Conservation (phyloP, 768 basidiomycete genomes). For the Suillus paluster region DNA sequence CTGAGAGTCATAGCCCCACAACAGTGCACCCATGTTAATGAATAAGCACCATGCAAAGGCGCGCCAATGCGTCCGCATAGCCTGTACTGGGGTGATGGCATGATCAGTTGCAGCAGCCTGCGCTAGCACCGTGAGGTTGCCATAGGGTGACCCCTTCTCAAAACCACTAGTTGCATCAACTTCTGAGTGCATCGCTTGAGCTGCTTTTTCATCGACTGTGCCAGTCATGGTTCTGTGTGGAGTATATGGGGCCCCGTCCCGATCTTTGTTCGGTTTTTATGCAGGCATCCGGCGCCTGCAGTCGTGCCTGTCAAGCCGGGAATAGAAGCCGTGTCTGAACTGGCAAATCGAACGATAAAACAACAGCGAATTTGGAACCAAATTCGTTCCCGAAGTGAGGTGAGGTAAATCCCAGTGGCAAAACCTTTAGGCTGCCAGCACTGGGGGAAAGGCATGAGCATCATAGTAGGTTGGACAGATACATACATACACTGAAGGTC, state of each 20-base stretch:
- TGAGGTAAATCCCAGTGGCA: neutral
- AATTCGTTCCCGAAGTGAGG: neutral
- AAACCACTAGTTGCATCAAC: conserved; percentile 6
- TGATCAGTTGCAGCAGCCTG: conserved; percentile 26
- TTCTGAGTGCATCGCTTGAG: conserved; percentile 4
- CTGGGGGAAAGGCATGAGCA: neutral
- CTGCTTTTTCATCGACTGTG: conserved; percentile 14
- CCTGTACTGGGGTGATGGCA: conserved; percentile 22
- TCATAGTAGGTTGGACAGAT: neutral
- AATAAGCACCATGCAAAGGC: conserved; percentile 30
- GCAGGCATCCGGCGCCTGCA: neutral
- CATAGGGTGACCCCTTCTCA: conserved; percentile 12
- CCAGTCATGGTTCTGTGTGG: conserved; percentile 11
- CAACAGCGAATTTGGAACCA: neutral
- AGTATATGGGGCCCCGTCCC: neutral
- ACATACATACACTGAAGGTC: neutral
- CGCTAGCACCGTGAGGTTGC: conserved; percentile 25
- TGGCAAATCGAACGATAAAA: neutral
- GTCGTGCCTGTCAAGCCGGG: neutral
- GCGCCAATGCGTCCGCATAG: conserved; percentile 29
- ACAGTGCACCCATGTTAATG: conserved; percentile 26
- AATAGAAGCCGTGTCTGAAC: neutral
- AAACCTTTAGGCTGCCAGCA: neutral
- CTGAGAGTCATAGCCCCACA: conserved; percentile 31
- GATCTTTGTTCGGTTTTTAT: neutral